Percentiles rank a stretch among this genome's conserved stretches.
phyloP scores from a whole-genome alignment of 1,284 basidiomycete genomes.

The Apiotrichum porosum region DNA sequence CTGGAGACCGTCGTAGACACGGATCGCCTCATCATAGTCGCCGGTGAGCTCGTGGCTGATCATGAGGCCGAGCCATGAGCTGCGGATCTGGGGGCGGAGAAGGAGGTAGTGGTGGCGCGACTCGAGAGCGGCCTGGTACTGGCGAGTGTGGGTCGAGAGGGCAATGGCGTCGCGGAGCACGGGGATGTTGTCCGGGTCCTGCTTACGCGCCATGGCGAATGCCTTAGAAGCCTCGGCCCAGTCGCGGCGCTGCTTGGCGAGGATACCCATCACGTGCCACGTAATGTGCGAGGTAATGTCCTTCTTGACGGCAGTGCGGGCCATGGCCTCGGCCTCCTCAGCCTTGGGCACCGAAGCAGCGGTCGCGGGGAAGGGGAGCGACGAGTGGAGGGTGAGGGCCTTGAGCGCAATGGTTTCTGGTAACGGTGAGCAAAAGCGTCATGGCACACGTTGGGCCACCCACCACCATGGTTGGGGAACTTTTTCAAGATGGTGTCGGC shows the following conservation, averaged over 20 bases:
- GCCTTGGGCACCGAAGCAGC: constrained; percentile 58
- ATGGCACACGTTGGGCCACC: constrained; percentile 20
- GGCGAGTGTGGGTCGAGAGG: constrained; percentile 83
- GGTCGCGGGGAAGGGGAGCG: constrained; percentile 44
- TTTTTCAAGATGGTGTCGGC: constrained; percentile 94
- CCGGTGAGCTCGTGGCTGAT: constrained; percentile 83
- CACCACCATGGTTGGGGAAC: constrained; percentile 91
- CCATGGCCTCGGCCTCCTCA: constrained; percentile 70
- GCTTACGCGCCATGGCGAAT: constrained; percentile 64
- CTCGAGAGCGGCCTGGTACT: constrained; percentile 74
- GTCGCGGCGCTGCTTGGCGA: constrained; percentile 63
- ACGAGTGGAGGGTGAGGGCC: constrained; percentile 67
- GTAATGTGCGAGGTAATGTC: constrained; percentile 92
- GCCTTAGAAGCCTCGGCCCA: constrained; percentile 55
- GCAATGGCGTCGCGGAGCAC: constrained; percentile 86
- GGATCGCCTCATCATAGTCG: constrained; percentile 65
- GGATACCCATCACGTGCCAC: constrained; percentile 96
- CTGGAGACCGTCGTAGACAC: constrained; percentile 62
- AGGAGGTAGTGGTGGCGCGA: constrained; percentile 75
- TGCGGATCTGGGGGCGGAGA: constrained; percentile 74
- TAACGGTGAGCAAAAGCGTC: background rate
- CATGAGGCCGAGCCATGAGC: constrained; percentile 86
- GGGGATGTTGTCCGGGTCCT: constrained; percentile 94
- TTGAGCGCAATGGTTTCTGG: constrained; percentile 92
- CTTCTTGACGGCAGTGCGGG: constrained; percentile 79